Conservation (phyloP, 83 land plant species). For the Picea engelmannii region DNA sequence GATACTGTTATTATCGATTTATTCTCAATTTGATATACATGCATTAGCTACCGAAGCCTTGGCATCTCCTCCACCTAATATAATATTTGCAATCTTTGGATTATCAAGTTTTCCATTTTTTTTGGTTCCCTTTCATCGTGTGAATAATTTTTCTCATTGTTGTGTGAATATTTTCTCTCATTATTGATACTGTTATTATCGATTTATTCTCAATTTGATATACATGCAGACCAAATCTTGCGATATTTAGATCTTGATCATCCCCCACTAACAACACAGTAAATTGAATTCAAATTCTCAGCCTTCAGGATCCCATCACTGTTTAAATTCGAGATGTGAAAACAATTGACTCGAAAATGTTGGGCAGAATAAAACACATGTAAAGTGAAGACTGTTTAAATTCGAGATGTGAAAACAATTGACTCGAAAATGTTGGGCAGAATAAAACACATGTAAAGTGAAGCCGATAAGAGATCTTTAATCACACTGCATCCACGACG, state of each 20-base stretch:
- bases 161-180: neutral
- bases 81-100: neutral
- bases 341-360: conserved; percentile 95
- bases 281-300: conserved; percentile 13
- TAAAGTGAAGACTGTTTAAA: conserved; percentile 28
- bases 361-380: conserved; percentile 56
- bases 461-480: too few species aligned
- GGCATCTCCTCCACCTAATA: neutral
- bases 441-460: conserved; percentile 43
- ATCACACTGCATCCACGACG: too few species aligned
- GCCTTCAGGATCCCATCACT: neutral
- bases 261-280: conserved; percentile 83
- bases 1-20: neutral
- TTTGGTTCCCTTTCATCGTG: neutral
- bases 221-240: conserved; percentile 27
- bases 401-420: conserved; percentile 75
- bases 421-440: conserved; percentile 92
- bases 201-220: conserved; percentile 1
- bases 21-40: conserved; percentile 1
- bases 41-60: neutral
- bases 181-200: neutral
- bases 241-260: conserved; percentile 82
- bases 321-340: conserved; percentile 50
- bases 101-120: neutral
- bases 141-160: neutral